Conservation (phyloP, 1,284 basidiomycete genomes). For the Cutaneotrichosporon curvatum region DNA sequence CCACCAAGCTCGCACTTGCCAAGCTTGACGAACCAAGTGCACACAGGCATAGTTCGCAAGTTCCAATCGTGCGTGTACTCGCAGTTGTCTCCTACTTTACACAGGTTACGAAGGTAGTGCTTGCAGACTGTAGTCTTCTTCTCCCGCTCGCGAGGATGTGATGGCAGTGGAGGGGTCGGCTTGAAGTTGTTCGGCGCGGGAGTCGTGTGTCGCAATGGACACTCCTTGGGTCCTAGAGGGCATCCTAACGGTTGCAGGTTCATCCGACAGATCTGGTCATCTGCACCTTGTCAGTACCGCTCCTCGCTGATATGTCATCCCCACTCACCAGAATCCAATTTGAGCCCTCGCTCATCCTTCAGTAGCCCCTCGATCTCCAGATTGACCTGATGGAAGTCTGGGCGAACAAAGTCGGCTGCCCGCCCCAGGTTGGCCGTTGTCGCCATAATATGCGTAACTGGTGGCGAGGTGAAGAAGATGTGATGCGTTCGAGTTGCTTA, state of each 20-base stretch:
- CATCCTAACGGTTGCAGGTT: slow-evolving; percentile 72
- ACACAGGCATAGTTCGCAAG: slow-evolving; percentile 96
- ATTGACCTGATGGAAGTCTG: slow-evolving; percentile 90
- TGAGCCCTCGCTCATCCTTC: slow-evolving; percentile 75
- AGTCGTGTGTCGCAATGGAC: slow-evolving; percentile 80
- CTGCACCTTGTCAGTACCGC: slow-evolving; percentile 46
- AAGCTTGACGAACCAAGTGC: slow-evolving; percentile 97
- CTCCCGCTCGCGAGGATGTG: slow-evolving; percentile 69
- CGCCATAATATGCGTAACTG: slow-evolving; percentile 4
- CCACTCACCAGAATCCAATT: slow-evolving; percentile 77
- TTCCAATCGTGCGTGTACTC: slow-evolving; percentile 99
- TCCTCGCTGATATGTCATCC: slow-evolving; percentile 2
- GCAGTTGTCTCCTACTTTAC: slow-evolving; percentile 97
- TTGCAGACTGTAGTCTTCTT: slow-evolving; percentile 94
- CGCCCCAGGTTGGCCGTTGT: slow-evolving; percentile 27
- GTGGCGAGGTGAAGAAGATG: neutral
- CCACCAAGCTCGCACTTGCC: slow-evolving; percentile 97
- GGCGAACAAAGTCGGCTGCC: slow-evolving; percentile 62
- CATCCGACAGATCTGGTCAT: slow-evolving; percentile 84
- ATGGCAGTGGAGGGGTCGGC: slow-evolving; percentile 68
- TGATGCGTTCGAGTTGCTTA: too few relatives aligned
- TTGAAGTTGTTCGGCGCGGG: slow-evolving; percentile 83
- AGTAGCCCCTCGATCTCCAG: slow-evolving; percentile 75
- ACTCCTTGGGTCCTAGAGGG: slow-evolving; percentile 75
- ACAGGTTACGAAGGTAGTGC: slow-evolving; percentile 96